Evolutionary conservation across 805 yeast genomes (phyloP), one percentile per base, ranked within the genome.

Genomic region (Barnettozyma pratensis): DNA sequence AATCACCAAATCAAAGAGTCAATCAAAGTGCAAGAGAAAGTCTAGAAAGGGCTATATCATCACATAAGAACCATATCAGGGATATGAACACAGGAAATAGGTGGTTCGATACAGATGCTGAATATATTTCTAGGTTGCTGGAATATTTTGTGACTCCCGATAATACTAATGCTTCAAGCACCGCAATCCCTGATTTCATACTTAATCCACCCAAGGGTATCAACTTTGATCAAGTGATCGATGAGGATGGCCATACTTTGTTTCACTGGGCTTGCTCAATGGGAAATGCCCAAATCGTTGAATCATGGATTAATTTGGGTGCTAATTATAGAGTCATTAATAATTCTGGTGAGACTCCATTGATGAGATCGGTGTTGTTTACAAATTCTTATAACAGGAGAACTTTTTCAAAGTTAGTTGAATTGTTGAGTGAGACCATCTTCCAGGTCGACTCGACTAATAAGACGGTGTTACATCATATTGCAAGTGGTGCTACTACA

Each of bases 211-310:
- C 86, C 2, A 72, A 75, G 27, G 84, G 78, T 46, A 83, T 85
- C 57, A 80, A 86, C 54, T 76, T 87, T 52, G 82, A 73, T 62
- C 87, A 85, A 46, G 82, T 89, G 4, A 87, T 94, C 28, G 99
- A 94, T 63, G 91, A 87, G 50, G 97, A 94, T 61, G 95, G 96
- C 1, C 95, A 94, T 62, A 87, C 97, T 0, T 85, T 96, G 2
- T 81, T 94, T 56, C 99, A 94, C 67, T 94, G 98, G 97, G 96
- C 98, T 0, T 89, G 97, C 51, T 86, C 98, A 1, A 89, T 94
- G 79, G 99, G 98, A 4, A 87, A 84, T 62, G 67, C 85, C 34
- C 77, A 76, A 42, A 81, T 91, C 67, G 82, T 88, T 48, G 94
- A 85, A 55, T 77, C 90, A 11, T 73, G 94, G 39, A 68, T 88